Base-by-base conservation (phyloP, 768 basidiomycete genomes). In the Calocybe cyanea region DNA sequence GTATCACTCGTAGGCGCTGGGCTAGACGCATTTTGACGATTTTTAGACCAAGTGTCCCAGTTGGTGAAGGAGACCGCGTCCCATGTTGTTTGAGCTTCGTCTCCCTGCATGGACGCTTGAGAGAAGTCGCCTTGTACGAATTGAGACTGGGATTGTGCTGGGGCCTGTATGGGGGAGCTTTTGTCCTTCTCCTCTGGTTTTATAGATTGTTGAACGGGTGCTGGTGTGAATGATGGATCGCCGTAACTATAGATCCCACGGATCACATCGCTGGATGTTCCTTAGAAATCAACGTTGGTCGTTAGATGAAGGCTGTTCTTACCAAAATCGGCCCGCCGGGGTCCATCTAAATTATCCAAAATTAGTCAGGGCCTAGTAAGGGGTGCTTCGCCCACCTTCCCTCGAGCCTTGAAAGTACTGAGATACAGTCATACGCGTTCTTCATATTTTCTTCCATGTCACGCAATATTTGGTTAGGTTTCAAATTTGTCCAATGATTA, bases 401-500 rank as follows among this genome's bases (percentile, higher is more conserved):
- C 57, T 79, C 75, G 31, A 67, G 66, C 19, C 36, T 54, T 19
- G 64, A 63, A 20, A 85, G 65, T 3, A 76, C 69, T n/a, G 75
- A 63, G 61, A 84, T 69, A 57, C 81, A 85, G 39, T 72, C 71
- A 35, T 78, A 68, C 2, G 87, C 76, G 46, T 80, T 81, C 35
- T 69, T 66, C 63, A 83, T 67, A 38, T 83, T 79, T 43, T 73
- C 65, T 30, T 62, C 62, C 6, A 69, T 63, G 51, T 81, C 76
- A 14, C 66, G 66, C 0, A 64, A 57, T 21, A 65, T 52, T 6
- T 76, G 71, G 25, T 67, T 67, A 48, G 43, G 23, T 51, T 71
- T 67, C 49, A 69, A 73, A 33, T 72, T 76, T 45, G 71, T 80
- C 85, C 78, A 87, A n/a, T 83, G 76, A 43, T 78, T 81, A 52